Conservation (phyloP, 2,329 filamentous ascomycete species). For the Dissoconium aciculare region DNA sequence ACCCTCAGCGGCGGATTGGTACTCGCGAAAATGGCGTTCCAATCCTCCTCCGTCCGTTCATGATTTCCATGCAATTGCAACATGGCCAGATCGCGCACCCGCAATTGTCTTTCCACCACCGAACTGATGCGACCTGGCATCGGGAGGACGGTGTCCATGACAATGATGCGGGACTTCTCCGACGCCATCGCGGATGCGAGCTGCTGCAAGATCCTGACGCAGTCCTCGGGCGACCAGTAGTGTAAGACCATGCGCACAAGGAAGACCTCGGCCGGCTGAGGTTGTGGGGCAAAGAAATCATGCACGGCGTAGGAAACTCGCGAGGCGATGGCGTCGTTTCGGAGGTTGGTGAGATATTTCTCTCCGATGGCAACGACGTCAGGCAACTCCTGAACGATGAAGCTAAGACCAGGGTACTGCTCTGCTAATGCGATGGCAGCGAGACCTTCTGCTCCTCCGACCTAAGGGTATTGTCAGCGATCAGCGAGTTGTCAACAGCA, state of each 20-base stretch:
- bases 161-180: conserved; percentile 1
- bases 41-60: neutral
- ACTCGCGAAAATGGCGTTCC: neutral
- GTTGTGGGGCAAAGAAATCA: neutral
- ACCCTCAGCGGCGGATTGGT: neutral
- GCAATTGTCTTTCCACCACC: neutral
- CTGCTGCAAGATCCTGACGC: neutral
- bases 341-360: conserved; percentile 1
- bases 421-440: neutral
- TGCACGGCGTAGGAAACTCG: neutral
- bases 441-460: no score
- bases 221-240: neutral
- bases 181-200: neutral
- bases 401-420: neutral
- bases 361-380: conserved; percentile 1
- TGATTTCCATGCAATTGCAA: no score
- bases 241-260: neutral
- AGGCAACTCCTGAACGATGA: conserved; percentile 3
- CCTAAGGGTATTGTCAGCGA: no score
- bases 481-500: no score
- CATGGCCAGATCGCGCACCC: conserved; percentile 1
- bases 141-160: neutral
- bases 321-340: no score
- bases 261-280: neutral
- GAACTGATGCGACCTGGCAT: neutral